phyloP scores from a whole-genome alignment of 768 basidiomycete genomes.

The Infundibulicybe gibba region DNA sequence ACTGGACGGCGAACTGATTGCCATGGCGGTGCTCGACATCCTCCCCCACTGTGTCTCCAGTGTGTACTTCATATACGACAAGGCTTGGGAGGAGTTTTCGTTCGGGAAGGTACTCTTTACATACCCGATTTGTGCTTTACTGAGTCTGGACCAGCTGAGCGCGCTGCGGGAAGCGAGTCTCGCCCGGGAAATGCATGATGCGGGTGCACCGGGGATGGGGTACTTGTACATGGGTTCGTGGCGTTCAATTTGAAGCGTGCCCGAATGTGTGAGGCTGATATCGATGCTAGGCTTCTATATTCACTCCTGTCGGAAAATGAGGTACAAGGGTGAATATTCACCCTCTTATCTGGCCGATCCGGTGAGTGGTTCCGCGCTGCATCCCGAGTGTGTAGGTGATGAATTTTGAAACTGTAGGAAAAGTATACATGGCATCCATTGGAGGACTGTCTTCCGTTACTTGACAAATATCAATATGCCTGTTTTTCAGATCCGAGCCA shows the following conservation, averaged over 20 bases:
- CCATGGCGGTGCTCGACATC: slow-evolving; percentile 87
- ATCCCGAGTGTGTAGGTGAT: neutral
- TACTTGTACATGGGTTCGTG: slow-evolving; percentile 82
- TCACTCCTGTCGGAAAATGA: slow-evolving; percentile 90
- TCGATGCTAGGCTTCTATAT: slow-evolving; percentile 81
- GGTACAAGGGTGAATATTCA: slow-evolving; percentile 89
- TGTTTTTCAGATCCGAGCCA: slow-evolving; percentile 33
- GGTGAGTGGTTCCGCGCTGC: slow-evolving; percentile 32
- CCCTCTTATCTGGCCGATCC: slow-evolving; percentile 91
- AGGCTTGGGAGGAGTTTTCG: slow-evolving; percentile 62
- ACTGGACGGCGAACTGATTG: slow-evolving; percentile 78
- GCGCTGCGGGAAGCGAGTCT: slow-evolving; percentile 80
- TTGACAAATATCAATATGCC: slow-evolving; percentile 68
- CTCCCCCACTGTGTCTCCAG: slow-evolving; percentile 81
- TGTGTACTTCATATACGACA: slow-evolving; percentile 88
- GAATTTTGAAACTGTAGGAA: slow-evolving; percentile 42
- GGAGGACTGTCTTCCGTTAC: slow-evolving; percentile 47
- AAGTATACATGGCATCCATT: slow-evolving; percentile 76
- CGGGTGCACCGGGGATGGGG: slow-evolving; percentile 61
- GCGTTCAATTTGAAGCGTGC: too few species aligned
- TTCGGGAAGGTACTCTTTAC: slow-evolving; percentile 63
- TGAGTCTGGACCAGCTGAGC: slow-evolving; percentile 55
- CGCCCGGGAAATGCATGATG: slow-evolving; percentile 67
- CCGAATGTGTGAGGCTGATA: too few species aligned
- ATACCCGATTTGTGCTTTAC: neutral